Percentiles rank a stretch among this genome's conserved stretches.
These are phyloP conservation scores for Fusarium chlamydosporum DNA, from an alignment of 2,329 filamentous ascomycete species.

Conservation along the genomic window DNA sequence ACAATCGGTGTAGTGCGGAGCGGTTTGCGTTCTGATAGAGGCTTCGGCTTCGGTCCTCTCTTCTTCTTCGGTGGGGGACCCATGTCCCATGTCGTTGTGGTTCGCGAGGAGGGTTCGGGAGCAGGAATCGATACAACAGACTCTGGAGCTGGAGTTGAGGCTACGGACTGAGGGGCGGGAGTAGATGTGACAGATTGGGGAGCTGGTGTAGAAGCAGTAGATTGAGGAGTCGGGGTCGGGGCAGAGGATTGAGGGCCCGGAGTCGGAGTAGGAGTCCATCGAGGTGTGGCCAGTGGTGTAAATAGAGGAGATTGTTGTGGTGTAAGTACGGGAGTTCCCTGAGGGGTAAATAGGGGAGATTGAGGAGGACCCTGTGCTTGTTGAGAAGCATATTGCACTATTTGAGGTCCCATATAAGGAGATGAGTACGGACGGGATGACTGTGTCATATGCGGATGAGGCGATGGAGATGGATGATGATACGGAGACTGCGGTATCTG, in stretches of 20 bases:
- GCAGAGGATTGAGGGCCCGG: slow-evolving; percentile 1
- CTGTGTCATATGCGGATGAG: neutral
- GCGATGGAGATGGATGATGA: neutral
- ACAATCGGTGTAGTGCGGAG: slow-evolving; percentile 16
- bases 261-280: slow-evolving; percentile 5
- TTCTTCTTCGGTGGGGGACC: slow-evolving; percentile 18
- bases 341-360: neutral
- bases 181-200: neutral
- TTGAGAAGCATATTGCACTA: neutral
- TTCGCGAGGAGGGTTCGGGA: neutral
- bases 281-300: slow-evolving; percentile 7
- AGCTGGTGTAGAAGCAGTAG: neutral
- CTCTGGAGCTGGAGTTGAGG: too few species aligned
- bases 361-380: neutral
- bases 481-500: neutral
- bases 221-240: neutral
- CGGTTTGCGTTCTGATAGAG: slow-evolving; percentile 19
- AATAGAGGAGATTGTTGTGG: slow-evolving; percentile 14
- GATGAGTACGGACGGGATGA: neutral
- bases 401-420: neutral
- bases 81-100: neutral
- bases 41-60: slow-evolving; percentile 32
- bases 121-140: neutral
- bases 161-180: too few species aligned
- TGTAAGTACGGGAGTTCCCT: neutral